Conservation (phyloP, 768 basidiomycete genomes). For the Pisolithus microcarpus region DNA sequence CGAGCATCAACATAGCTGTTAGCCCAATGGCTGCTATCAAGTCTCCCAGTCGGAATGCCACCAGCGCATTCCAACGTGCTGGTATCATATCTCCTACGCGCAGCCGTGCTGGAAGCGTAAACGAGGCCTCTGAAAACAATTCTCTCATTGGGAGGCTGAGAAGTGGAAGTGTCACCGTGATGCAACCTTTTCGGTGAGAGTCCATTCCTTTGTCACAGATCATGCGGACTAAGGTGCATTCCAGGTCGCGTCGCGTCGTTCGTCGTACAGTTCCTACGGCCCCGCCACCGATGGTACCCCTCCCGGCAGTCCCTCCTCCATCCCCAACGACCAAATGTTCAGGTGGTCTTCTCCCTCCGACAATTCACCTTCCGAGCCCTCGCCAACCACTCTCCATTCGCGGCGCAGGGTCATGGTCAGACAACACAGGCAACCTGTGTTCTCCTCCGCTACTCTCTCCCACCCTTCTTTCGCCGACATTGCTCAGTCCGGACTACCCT, state of each 20-base stretch:
- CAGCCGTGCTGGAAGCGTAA: constrained; percentile 42
- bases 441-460: neutral
- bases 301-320: constrained; percentile 20
- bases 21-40: constrained; percentile 55
- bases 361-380: constrained; percentile 10
- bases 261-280: constrained; percentile 23
- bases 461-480: constrained; percentile 1
- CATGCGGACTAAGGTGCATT: neutral
- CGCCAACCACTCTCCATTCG: constrained; percentile 15
- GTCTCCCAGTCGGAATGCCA: constrained; percentile 46
- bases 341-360: constrained; percentile 10
- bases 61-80: constrained; percentile 43
- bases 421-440: constrained; percentile 1
- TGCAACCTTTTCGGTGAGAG: constrained; percentile 27
- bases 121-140: constrained; percentile 29
- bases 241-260: constrained; percentile 36
- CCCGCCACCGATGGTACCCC: constrained; percentile 24
- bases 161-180: constrained; percentile 44
- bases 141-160: constrained; percentile 47
- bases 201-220: constrained; percentile 2
- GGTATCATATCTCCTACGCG: constrained; percentile 33
- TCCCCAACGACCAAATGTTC: constrained; percentile 15
- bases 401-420: neutral
- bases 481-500: constrained; percentile 8
- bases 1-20: constrained; percentile 48